These are phyloP conservation scores for Tetracladium marchalianum DNA, from an alignment of 495 filamentous ascomycete genomes.

Conservation along the genomic window DNA sequence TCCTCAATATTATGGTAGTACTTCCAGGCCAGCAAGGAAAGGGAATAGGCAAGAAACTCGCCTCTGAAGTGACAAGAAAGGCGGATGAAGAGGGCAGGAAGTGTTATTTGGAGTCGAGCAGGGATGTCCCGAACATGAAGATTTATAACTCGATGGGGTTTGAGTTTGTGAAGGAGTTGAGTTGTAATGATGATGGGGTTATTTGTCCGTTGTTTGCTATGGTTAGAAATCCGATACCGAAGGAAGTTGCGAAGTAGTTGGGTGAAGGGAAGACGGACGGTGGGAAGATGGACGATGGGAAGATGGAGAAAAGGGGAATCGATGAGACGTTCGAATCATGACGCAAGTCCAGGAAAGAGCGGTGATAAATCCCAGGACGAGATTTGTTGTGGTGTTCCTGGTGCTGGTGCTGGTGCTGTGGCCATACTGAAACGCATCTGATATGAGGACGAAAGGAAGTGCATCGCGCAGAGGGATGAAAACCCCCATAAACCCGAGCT, in stretches of 20 bases:
- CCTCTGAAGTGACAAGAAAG: slow-evolving; percentile 44
- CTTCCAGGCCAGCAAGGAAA: slow-evolving; percentile 44
- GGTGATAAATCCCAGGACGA: neutral
- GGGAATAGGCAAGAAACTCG: slow-evolving; percentile 49
- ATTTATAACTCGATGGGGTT: slow-evolving; percentile 63
- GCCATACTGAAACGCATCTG: too few species aligned
- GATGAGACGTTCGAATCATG: too few species aligned
- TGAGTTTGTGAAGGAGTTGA: slow-evolving; percentile 47
- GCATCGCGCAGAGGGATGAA: too few species aligned
- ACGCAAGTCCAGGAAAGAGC: too few species aligned
- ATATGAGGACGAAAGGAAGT: too few species aligned
- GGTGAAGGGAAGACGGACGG: too few species aligned
- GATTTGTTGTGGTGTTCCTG: too few species aligned
- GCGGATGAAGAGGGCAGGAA: slow-evolving; percentile 49
- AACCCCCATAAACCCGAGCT: too few species aligned
- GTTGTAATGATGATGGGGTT: slow-evolving; percentile 47
- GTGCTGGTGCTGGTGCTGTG: too few species aligned
- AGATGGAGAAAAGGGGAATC: too few species aligned
- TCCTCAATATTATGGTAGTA: slow-evolving; percentile 62
- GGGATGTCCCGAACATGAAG: slow-evolving; percentile 49
- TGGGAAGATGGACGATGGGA: too few species aligned
- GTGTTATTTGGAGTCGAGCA: slow-evolving; percentile 58
- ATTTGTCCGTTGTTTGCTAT: slow-evolving; percentile 39
- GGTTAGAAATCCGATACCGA: slow-evolving; percentile 32
- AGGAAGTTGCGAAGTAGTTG: too few species aligned